Percentiles rank a stretch among this genome's conserved stretches.
phyloP scores from a whole-genome alignment of 148 eudicot genomes.

The Bassia scoparia region DNA sequence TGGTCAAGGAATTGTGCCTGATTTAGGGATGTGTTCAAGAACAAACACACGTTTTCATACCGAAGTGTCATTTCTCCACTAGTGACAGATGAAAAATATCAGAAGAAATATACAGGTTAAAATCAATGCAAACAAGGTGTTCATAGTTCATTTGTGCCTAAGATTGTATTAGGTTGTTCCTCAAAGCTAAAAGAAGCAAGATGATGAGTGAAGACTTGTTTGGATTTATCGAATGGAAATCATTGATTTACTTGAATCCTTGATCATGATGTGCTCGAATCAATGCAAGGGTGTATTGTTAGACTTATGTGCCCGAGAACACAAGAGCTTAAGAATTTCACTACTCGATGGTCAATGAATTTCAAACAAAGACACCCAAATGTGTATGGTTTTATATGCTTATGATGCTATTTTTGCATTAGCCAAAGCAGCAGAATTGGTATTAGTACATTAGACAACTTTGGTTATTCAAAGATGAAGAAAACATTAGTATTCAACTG shows the following conservation, averaged over 20 bases:
- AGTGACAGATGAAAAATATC: conserved; percentile 33
- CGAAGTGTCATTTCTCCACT: conserved; percentile 28
- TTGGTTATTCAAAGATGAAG: too few species aligned
- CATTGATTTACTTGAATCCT: conserved; percentile 22
- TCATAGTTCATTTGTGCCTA: conserved; percentile 32
- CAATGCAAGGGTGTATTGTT: conserved; percentile 50
- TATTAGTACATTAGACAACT: too few species aligned
- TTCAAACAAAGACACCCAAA: too few species aligned
- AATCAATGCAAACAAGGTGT: conserved; percentile 44
- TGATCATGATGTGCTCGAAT: conserved; percentile 15
- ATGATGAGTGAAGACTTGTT: conserved; percentile 50
- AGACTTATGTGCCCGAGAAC: conserved; percentile 34
- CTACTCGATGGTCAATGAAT: too few species aligned
- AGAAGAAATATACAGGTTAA: conserved; percentile 42
- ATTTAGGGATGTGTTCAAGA: conserved; percentile 32
- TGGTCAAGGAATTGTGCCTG: conserved; percentile 41
- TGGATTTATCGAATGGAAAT: conserved; percentile 43
- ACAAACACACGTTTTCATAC: conserved; percentile 30
- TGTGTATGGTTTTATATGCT: too few species aligned
- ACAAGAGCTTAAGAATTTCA: conserved; percentile 19
- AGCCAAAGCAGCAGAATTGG: too few species aligned
- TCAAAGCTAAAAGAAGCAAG: conserved; percentile 30
- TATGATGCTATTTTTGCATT: too few species aligned
- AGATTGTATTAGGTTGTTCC: conserved; percentile 33
- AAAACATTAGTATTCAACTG: too few species aligned